These are phyloP conservation scores for Globisporangium iwayamae DNA, from an alignment of 352 stramenopile genomes.

Conservation along the genomic window DNA sequence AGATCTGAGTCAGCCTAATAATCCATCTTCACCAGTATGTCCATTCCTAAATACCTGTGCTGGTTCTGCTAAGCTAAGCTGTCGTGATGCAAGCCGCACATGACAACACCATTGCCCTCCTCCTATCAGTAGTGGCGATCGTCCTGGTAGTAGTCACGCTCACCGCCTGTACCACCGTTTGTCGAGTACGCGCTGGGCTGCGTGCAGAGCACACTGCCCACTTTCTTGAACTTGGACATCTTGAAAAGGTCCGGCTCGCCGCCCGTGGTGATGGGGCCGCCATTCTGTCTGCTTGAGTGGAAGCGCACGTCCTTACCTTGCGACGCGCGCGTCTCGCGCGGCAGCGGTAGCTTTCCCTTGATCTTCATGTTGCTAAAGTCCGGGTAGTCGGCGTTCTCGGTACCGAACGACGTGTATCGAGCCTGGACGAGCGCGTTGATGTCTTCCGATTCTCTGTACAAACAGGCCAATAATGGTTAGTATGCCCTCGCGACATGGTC, in stretches of 20 bases:
- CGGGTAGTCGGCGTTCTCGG: conserved; percentile 67
- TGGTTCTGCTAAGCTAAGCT: no score
- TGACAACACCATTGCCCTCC: neutral
- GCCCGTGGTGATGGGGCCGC: conserved; percentile 27
- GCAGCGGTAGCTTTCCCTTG: conserved; percentile 77
- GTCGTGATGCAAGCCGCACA: neutral
- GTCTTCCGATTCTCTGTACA: conserved; percentile 61
- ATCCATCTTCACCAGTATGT: neutral
- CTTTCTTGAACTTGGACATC: conserved; percentile 86
- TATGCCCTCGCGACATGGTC: neutral
- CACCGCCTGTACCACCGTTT: neutral
- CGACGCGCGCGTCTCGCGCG: conserved; percentile 71
- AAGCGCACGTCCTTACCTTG: conserved; percentile 61
- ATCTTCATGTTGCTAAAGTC: conserved; percentile 79
- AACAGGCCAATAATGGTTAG: neutral
- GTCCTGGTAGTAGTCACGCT: conserved; percentile 11
- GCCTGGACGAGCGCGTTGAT: conserved; percentile 69
- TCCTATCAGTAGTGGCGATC: conserved; percentile 6
- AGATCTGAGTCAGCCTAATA: neutral
- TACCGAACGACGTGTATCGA: conserved; percentile 57
- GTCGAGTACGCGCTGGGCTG: conserved; percentile 37
- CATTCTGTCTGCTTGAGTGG: conserved; percentile 27
- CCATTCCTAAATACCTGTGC: neutral
- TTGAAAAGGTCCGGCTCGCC: conserved; percentile 48
- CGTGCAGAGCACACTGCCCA: conserved; percentile 60